Evolutionary conservation across 345 rosid genomes (phyloP).

Genomic region (Lumnitzera littorea): DNA sequence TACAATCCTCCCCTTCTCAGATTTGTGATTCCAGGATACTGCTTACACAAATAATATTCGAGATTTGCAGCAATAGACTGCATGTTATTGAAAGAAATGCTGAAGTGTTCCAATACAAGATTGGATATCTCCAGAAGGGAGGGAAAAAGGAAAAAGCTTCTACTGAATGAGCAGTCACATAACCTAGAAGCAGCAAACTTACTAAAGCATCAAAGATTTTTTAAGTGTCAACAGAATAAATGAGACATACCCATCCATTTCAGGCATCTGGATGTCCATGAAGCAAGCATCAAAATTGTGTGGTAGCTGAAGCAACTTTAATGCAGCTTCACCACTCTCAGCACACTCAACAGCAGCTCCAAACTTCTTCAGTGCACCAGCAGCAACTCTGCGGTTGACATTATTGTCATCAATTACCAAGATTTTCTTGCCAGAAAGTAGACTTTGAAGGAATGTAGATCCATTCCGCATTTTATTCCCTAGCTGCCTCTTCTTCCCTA

Average conservation of each 20-base stretch:
- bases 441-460: slow-evolving; percentile 37
- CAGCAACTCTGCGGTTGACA: slow-evolving; percentile 90
- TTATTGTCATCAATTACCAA: slow-evolving; percentile 90
- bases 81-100: neutral
- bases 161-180: no score
- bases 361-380: slow-evolving; percentile 87
- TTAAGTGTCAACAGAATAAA: neutral
- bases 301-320: slow-evolving; percentile 65
- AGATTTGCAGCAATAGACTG: no score
- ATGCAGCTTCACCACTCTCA: slow-evolving; percentile 76
- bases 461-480: slow-evolving; percentile 36
- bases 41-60: no score
- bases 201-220: neutral
- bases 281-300: slow-evolving; percentile 92
- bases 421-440: slow-evolving; percentile 71
- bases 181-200: no score
- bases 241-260: slow-evolving; percentile 85
- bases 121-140: no score
- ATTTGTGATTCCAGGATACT: no score
- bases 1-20: no score
- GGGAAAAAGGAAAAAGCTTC: no score
- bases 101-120: neutral
- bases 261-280: slow-evolving; percentile 99
- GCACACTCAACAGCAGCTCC: slow-evolving; percentile 90
- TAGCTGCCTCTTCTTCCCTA: slow-evolving; percentile 53